These are phyloP conservation scores for Podospora conica DNA, from an alignment of 495 filamentous ascomycete genomes.

Conservation along the genomic window DNA sequence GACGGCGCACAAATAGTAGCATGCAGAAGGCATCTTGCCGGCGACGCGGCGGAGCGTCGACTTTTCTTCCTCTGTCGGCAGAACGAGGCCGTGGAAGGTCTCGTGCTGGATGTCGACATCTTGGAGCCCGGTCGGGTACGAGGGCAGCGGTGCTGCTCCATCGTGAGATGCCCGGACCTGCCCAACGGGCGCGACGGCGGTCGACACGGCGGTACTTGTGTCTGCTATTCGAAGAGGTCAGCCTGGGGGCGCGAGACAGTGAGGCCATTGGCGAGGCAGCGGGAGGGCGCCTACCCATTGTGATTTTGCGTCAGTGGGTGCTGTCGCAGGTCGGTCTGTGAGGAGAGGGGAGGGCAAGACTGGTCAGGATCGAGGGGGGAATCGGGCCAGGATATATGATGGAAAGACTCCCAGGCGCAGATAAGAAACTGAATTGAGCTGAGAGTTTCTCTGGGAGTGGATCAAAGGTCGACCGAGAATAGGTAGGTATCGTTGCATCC, in stretches of 20 bases:
- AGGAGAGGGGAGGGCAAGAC: neutral
- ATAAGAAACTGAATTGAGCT: neutral
- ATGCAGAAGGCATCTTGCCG: conserved; percentile 39
- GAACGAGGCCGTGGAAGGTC: conserved; percentile 35
- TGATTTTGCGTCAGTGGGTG: neutral
- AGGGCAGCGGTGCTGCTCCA: neutral
- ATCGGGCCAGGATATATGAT: neutral
- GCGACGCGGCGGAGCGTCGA: conserved; percentile 47
- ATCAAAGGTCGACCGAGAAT: too few species aligned
- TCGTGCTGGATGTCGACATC: conserved; percentile 20
- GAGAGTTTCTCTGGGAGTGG: too few species aligned
- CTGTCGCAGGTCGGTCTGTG: neutral
- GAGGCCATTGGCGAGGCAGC: neutral
- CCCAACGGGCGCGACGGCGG: neutral
- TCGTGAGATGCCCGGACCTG: neutral
- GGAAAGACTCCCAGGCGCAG: neutral
- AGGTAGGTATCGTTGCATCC: too few species aligned
- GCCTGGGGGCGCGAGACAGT: neutral
- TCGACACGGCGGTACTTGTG: neutral
- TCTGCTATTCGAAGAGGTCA: neutral
- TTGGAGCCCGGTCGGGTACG: neutral
- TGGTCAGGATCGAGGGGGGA: neutral
- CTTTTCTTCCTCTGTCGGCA: conserved; percentile 49
- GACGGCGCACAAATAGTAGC: conserved; percentile 49
- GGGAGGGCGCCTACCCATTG: neutral